Evolutionary conservation across 179 eudicot species (phyloP).

Genomic region (Camellia oleifera): DNA sequence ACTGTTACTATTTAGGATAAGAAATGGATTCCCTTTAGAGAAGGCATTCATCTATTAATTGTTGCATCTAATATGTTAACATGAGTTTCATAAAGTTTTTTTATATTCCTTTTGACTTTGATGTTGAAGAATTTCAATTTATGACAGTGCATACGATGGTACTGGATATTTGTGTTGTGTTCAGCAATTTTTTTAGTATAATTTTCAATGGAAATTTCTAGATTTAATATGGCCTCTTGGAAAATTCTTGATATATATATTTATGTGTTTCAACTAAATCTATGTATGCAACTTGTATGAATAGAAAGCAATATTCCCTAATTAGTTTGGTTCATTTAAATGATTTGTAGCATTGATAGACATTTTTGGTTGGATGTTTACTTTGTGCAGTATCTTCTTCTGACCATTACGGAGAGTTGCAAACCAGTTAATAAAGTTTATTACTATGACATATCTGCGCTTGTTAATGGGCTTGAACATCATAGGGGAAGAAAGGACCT

Average conservation of each 20-base stretch:
- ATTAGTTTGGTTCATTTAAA: not conserved
- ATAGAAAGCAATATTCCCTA: not conserved
- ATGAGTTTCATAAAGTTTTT: not conserved
- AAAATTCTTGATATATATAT: not conserved
- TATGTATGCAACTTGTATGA: too few species aligned
- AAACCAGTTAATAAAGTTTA: constrained; percentile 80
- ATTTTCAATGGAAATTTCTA: not conserved
- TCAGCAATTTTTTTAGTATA: not conserved
- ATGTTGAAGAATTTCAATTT: constrained; percentile 7
- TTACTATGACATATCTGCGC: constrained; percentile 66
- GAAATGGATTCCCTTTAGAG: constrained; percentile 14
- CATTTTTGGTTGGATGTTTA: not conserved
- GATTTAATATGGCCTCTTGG: not conserved
- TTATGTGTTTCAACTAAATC: too few species aligned
- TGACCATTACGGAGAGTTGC: constrained; percentile 58
- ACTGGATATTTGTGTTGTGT: not conserved
- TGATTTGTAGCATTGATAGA: not conserved
- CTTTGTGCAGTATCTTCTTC: constrained; percentile 71
- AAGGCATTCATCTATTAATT: not conserved
- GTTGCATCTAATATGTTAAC: not conserved
- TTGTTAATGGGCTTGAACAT: constrained; percentile 68
- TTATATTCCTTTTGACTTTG: not conserved
- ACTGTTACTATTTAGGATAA: too few species aligned
- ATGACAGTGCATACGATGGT: not conserved
- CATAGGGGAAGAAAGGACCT: constrained; percentile 48